These are phyloP conservation scores for Dittrichia graveolens DNA, from an alignment of 129 eudicot species.

Conservation along the genomic window DNA sequence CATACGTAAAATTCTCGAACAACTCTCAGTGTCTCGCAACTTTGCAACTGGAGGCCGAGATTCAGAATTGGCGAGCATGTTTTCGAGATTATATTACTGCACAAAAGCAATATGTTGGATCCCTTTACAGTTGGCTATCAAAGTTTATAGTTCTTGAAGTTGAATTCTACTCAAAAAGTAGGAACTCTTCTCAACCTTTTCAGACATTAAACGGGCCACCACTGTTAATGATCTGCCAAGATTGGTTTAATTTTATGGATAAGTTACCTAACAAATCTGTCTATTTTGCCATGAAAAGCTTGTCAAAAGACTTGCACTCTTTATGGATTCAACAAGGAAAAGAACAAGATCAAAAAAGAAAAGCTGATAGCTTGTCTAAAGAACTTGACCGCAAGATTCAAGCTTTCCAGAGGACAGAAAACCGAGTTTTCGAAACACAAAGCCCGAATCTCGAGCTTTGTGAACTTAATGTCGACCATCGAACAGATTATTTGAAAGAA, in stretches of 20 bases:
- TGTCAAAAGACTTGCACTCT: slow-evolving; percentile 72
- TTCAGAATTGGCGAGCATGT: slow-evolving; percentile 79
- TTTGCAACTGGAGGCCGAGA: slow-evolving; percentile 77
- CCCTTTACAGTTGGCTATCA: slow-evolving; percentile 89
- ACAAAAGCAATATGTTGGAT: slow-evolving; percentile 73
- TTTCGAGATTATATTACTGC: slow-evolving; percentile 68
- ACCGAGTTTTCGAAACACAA: slow-evolving; percentile 47
- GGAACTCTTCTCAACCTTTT: slow-evolving; percentile 51
- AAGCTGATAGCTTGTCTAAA: slow-evolving; percentile 74
- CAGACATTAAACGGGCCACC: slow-evolving; percentile 70
- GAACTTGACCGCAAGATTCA: slow-evolving; percentile 74
- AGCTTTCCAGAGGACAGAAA: slow-evolving; percentile 77
- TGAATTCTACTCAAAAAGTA: slow-evolving; percentile 56
- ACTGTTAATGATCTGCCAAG: slow-evolving; percentile 56
- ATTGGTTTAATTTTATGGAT: slow-evolving; percentile 69
- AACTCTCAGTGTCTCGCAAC: slow-evolving; percentile 83
- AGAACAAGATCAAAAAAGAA: slow-evolving; percentile 86
- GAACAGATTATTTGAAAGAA: slow-evolving; percentile 57
- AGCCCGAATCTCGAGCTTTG: slow-evolving; percentile 44
- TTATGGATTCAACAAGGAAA: slow-evolving; percentile 83
- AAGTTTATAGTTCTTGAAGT: slow-evolving; percentile 78
- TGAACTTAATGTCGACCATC: slow-evolving; percentile 47
- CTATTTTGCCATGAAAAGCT: slow-evolving; percentile 65
- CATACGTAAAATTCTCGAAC: slow-evolving; percentile 81
- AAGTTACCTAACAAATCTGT: slow-evolving; percentile 77